phyloP scores from a whole-genome alignment of 2,329 filamentous ascomycete genomes.

The Epichloe festucae region DNA sequence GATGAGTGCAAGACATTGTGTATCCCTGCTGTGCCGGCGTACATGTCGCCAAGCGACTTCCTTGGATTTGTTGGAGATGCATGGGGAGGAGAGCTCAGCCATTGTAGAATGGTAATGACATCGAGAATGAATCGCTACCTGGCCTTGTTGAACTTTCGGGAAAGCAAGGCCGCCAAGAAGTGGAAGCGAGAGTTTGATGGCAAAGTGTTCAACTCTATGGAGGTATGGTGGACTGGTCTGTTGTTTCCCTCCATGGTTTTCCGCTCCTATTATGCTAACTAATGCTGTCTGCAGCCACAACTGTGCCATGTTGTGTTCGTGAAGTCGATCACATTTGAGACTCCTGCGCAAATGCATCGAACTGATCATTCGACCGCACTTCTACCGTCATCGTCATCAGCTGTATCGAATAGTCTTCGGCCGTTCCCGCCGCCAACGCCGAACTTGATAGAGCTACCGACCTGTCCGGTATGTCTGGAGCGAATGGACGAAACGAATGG shows the following conservation, averaged over 20 bases:
- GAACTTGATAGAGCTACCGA: conserved; percentile 79
- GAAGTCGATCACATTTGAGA: conserved; percentile 77
- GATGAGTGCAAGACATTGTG: conserved; percentile 77
- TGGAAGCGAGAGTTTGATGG: conserved; percentile 88
- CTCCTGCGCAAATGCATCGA: conserved; percentile 35
- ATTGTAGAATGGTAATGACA: conserved; percentile 90
- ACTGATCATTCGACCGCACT: conserved; percentile 46
- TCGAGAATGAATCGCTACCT: conserved; percentile 83
- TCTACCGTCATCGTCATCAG: conserved; percentile 22
- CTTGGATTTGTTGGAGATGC: conserved; percentile 82
- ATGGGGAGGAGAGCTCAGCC: conserved; percentile 75
- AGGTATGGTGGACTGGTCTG: conserved; percentile 37
- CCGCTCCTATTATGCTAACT: conserved; percentile 7
- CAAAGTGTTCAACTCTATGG: conserved; percentile 82
- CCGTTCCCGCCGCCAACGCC: conserved; percentile 60
- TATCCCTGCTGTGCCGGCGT: conserved; percentile 87
- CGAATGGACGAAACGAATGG: conserved; percentile 97
- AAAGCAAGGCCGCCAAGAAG: conserved; percentile 55
- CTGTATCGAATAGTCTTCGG: conserved; percentile 34
- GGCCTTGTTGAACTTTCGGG: conserved; percentile 87
- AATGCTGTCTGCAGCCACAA: conserved; percentile 47
- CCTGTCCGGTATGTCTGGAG: conserved; percentile 91
- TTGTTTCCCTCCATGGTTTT: neutral
- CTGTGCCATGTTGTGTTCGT: conserved; percentile 93
- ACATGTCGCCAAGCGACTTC: conserved; percentile 83